Percentiles rank a stretch among this genome's conserved stretches.
phyloP scores from a whole-genome alignment of 148 eudicot species.

The Drosera capensis region DNA sequence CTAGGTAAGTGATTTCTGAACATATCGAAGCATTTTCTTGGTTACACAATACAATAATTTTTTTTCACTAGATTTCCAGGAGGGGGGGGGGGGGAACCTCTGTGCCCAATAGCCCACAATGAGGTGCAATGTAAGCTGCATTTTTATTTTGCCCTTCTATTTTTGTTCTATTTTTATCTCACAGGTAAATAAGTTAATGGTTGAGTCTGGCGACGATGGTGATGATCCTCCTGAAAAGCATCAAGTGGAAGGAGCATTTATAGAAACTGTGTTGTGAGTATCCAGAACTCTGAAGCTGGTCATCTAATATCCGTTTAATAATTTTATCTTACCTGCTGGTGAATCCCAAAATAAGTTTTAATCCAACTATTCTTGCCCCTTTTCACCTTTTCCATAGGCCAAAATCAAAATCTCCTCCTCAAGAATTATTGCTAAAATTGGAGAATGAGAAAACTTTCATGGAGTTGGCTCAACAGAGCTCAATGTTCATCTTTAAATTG shows the following conservation, averaged over 20 bases:
- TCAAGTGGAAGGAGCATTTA: slow-evolving; percentile 86
- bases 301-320: too few relatives aligned
- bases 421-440: slow-evolving; percentile 60
- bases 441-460: slow-evolving; percentile 46
- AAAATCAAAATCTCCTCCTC: slow-evolving; percentile 68
- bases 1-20: too few relatives aligned
- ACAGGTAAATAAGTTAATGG: slow-evolving; percentile 40
- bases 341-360: too few relatives aligned
- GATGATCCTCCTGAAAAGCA: slow-evolving; percentile 69
- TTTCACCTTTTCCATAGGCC: slow-evolving; percentile 49
- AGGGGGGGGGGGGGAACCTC: too few relatives aligned
- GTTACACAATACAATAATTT: too few relatives aligned
- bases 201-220: slow-evolving; percentile 38
- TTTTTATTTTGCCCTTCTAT: neutral
- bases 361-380: too few relatives aligned
- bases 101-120: too few relatives aligned
- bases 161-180: neutral
- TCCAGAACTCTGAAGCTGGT: neutral
- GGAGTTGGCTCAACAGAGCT: slow-evolving; percentile 60
- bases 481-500: slow-evolving; percentile 66
- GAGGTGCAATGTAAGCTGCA: too few relatives aligned
- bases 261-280: slow-evolving; percentile 69
- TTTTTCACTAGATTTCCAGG: too few relatives aligned
- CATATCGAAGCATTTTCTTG: too few relatives aligned
- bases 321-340: neutral